phyloP scores from a whole-genome alignment of 108 stramenopile species.

The Cyclotella atomus region DNA sequence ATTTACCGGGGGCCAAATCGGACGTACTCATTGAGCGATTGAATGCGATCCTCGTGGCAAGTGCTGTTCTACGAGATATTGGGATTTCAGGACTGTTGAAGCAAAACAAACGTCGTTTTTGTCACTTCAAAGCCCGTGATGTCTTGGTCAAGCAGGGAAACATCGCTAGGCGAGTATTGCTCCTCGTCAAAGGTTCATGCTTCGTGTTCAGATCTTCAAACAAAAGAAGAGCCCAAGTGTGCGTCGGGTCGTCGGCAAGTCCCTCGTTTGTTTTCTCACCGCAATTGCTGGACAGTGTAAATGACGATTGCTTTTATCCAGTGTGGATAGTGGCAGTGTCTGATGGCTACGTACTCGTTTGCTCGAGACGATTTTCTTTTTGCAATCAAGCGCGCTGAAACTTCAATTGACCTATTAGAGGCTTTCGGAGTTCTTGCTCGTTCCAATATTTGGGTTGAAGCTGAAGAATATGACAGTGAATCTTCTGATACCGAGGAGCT shows the following conservation, averaged over 20 bases:
- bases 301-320: background rate
- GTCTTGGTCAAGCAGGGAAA: background rate
- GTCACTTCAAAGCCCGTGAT: background rate
- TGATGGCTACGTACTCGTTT: constrained; percentile 6
- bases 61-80: background rate
- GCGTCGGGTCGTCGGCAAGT: background rate
- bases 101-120: background rate
- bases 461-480: background rate
- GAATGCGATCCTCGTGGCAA: background rate
- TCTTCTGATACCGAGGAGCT: background rate
- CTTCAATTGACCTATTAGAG: background rate
- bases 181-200: background rate
- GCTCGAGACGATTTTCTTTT: background rate
- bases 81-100: background rate
- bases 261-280: constrained; percentile 3
- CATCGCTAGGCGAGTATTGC: background rate
- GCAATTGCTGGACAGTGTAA: background rate
- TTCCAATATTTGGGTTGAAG: background rate
- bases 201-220: background rate
- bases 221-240: background rate
- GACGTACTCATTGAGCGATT: background rate
- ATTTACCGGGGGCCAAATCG: background rate
- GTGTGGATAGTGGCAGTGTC: background rate
- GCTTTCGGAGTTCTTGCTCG: background rate
- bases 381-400: background rate